phyloP scores from a whole-genome alignment of 2,329 filamentous ascomycete species.

The Phoma herbarum region DNA sequence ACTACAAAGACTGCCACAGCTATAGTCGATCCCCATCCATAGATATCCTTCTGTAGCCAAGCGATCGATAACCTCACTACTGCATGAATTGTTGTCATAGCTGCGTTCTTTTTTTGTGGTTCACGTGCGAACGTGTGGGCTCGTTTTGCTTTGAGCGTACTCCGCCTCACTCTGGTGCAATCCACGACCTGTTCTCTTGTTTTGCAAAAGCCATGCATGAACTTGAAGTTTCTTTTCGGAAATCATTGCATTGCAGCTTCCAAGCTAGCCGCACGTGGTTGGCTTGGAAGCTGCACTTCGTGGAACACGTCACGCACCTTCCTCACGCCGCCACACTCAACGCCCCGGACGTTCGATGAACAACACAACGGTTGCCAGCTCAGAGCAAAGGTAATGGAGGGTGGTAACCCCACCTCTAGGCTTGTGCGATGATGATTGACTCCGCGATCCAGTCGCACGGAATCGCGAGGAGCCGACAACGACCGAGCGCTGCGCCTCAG shows the following conservation, averaged over 20 bases:
- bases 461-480: constrained; percentile 26
- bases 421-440: constrained; percentile 23
- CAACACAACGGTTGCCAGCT: constrained; percentile 42
- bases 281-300: constrained; percentile 22
- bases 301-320: constrained; percentile 38
- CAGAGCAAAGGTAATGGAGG: constrained; percentile 34
- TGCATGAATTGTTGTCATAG: constrained; percentile 16
- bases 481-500: constrained; percentile 27
- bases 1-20: not conserved
- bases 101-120: constrained; percentile 1
- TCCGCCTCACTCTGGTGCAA: constrained; percentile 18
- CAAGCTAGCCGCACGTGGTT: not conserved
- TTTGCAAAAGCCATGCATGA: constrained; percentile 19
- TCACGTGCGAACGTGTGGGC: constrained; percentile 18
- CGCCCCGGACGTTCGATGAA: constrained; percentile 32
- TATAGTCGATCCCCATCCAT: not conserved
- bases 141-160: constrained; percentile 1
- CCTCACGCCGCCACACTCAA: constrained; percentile 30
- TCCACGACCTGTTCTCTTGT: constrained; percentile 1
- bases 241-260: constrained; percentile 9
- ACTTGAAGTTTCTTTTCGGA: constrained; percentile 16
- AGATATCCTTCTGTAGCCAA: constrained; percentile 2
- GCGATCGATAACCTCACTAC: constrained; percentile 8
- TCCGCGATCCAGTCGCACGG: constrained; percentile 17
- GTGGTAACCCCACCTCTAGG: constrained; percentile 30